Evolutionary conservation across 2,329 filamentous ascomycete genomes (phyloP).

Genomic region (Exserohilum turcica): DNA sequence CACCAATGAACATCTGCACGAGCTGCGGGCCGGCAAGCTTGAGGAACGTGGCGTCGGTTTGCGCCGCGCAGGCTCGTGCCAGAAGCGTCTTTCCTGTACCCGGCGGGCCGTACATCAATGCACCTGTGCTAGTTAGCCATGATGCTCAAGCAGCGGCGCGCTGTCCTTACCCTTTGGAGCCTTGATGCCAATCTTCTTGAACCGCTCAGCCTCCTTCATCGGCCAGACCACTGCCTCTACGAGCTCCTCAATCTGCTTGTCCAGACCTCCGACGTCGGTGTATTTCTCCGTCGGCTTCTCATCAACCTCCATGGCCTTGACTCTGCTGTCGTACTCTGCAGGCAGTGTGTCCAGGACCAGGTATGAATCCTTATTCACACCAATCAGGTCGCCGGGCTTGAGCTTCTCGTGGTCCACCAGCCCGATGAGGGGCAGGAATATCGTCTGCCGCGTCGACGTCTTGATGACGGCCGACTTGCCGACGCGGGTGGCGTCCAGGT

Average conservation of each 20-base stretch:
- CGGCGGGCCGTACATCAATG: constrained; percentile 95
- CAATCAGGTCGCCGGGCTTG: constrained; percentile 94
- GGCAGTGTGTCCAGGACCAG: constrained; percentile 95
- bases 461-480: constrained; percentile 99
- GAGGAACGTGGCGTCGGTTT: constrained; percentile 97
- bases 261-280: constrained; percentile 92
- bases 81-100: constrained; percentile 91
- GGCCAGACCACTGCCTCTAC: constrained; percentile 99
- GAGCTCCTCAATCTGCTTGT: constrained; percentile 99
- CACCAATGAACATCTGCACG: constrained; percentile 99
- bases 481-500: constrained; percentile 92
- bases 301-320: constrained; percentile 99
- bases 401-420: constrained; percentile 94
- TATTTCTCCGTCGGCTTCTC: constrained; percentile 99
- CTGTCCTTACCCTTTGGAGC: constrained; percentile 82
- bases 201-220: constrained; percentile 98
- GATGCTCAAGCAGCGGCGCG: neutral
- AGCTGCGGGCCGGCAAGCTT: constrained; percentile 97
- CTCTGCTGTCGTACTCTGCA: constrained; percentile 96
- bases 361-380: constrained; percentile 99
- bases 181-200: constrained; percentile 99
- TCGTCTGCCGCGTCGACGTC: constrained; percentile 96
- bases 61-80: constrained; percentile 92
- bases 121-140: constrained; percentile 59
- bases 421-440: constrained; percentile 96